These are phyloP conservation scores for Gaultheria prostrata DNA, from an alignment of 148 eudicot genomes.

Conservation along the genomic window DNA sequence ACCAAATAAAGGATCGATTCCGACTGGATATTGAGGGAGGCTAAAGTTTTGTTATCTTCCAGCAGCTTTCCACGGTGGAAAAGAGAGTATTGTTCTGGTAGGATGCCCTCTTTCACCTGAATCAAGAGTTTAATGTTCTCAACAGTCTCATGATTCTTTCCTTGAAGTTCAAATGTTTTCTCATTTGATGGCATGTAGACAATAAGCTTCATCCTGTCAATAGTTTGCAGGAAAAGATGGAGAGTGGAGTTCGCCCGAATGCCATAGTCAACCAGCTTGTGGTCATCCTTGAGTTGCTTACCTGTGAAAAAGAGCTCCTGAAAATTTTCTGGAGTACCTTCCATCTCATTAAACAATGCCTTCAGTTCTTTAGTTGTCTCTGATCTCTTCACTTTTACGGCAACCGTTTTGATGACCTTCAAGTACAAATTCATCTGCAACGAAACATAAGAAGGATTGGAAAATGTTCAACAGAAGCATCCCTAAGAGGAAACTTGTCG, in stretches of 20 bases:
- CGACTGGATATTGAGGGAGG: conserved; percentile 6
- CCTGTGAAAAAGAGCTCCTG: conserved; percentile 20
- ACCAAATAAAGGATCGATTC: conserved; percentile 25
- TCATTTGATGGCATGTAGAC: conserved; percentile 21
- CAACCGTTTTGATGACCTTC: conserved; percentile 20
- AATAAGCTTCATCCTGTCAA: neutral
- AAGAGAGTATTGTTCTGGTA: conserved; percentile 17
- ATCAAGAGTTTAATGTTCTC: conserved; percentile 19
- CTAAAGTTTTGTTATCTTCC: conserved; percentile 20
- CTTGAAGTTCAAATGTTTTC: neutral
- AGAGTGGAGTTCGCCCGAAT: conserved; percentile 28
- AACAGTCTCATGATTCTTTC: conserved; percentile 21
- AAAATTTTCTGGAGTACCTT: conserved; percentile 25
- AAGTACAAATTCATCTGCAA: conserved; percentile 27
- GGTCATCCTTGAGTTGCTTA: conserved; percentile 19
- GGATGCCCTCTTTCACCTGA: conserved; percentile 10
- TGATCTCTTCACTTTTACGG: conserved; percentile 18
- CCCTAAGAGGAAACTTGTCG: neutral
- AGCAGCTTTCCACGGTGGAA: conserved; percentile 27
- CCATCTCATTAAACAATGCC: conserved; percentile 7
- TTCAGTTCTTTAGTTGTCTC: conserved; percentile 21
- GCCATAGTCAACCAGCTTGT: conserved; percentile 23
- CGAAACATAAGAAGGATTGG: neutral
- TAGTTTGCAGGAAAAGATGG: conserved; percentile 16
- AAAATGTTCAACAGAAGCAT: neutral